Evolutionary conservation across 2,329 filamentous ascomycete species (phyloP).

Genomic region (Xylaria sp.): DNA sequence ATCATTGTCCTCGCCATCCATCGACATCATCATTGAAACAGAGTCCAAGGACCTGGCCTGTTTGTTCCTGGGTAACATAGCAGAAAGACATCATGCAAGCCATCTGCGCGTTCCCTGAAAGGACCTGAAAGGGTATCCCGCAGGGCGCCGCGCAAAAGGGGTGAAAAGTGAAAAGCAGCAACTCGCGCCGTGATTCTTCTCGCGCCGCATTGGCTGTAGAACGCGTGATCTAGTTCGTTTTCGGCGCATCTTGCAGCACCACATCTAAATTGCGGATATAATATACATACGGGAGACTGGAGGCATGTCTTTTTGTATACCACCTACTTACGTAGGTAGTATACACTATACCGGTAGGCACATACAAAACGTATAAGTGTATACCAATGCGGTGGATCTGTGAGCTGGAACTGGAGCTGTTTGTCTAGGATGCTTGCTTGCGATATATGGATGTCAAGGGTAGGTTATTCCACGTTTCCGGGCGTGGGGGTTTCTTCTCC

Average conservation of each 20-base stretch:
- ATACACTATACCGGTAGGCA: background rate
- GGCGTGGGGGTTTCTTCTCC: constrained; percentile 43
- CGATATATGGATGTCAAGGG: too few species aligned
- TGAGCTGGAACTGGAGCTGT: too few species aligned
- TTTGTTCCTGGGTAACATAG: constrained; percentile 40
- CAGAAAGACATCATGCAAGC: constrained; percentile 40
- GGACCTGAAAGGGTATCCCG: constrained; percentile 46
- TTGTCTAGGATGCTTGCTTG: background rate
- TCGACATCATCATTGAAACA: background rate
- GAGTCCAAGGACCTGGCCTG: constrained; percentile 3
- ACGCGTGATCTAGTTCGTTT: constrained; percentile 45
- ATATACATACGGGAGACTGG: background rate
- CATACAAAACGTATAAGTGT: background rate
- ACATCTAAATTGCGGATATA: constrained; percentile 32
- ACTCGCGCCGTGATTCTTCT: constrained; percentile 25
- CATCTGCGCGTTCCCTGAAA: constrained; percentile 40
- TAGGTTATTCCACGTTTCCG: constrained; percentile 37
- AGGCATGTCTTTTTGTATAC: background rate
- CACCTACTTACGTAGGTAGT: too few species aligned
- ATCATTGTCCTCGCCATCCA: background rate
- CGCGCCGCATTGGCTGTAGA: constrained; percentile 18
- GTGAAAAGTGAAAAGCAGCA: constrained; percentile 41
- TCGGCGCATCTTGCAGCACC: constrained; percentile 45
- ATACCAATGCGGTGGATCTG: background rate
- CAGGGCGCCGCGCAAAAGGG: constrained; percentile 29